Conservation (phyloP, 345 rosid species). For the Conringia planisiliqua region DNA sequence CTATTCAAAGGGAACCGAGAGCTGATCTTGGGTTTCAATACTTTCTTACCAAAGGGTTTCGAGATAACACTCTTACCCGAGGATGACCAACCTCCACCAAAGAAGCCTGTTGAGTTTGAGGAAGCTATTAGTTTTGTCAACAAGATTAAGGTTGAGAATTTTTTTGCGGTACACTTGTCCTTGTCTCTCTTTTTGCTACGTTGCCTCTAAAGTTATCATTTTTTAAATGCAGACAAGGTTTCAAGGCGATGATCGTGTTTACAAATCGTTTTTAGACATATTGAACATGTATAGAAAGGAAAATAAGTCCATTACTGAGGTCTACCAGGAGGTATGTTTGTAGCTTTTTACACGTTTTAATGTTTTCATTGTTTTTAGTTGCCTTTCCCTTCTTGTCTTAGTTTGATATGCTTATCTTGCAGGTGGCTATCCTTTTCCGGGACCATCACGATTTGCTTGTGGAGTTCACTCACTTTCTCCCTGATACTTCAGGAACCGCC, state of each 20-base stretch:
- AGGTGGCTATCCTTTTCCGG: constrained; percentile 85
- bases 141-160: constrained; percentile 69
- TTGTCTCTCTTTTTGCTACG: background rate
- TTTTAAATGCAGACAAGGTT: constrained; percentile 66
- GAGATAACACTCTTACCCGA: constrained; percentile 77
- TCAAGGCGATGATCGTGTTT: constrained; percentile 91
- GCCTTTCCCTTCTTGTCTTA: background rate
- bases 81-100: constrained; percentile 63
- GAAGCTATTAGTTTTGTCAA: constrained; percentile 96
- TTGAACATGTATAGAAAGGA: constrained; percentile 94
- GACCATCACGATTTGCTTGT: constrained; percentile 84
- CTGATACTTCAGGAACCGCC: constrained; percentile 71
- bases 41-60: constrained; percentile 94
- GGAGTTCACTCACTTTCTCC: constrained; percentile 92
- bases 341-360: background rate
- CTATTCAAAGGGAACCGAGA: constrained; percentile 85
- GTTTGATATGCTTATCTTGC: constrained; percentile 10
- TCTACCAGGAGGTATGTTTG: constrained; percentile 71
- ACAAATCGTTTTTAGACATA: constrained; percentile 90
- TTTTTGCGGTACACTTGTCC: background rate
- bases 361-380: constrained; percentile 1
- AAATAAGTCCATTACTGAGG: constrained; percentile 83
- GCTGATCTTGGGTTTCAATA: constrained; percentile 88
- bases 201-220: constrained; percentile 1
- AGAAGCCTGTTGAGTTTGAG: constrained; percentile 94